These are phyloP conservation scores for Lasiosphaeria hispida DNA, from an alignment of 495 filamentous ascomycete genomes.

Conservation along the genomic window DNA sequence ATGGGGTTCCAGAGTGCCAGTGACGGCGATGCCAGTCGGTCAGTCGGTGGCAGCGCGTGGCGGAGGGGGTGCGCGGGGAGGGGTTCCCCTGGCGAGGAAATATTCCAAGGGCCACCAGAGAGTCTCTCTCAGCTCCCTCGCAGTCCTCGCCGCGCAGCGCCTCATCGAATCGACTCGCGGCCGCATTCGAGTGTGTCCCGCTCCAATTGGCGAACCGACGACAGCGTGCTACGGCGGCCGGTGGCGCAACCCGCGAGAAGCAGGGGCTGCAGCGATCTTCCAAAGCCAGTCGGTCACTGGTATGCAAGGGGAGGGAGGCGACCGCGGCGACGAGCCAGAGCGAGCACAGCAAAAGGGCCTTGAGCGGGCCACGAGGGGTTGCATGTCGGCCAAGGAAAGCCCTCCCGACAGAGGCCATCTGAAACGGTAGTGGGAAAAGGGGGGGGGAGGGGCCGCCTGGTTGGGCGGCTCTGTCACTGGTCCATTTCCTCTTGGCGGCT, in stretches of 20 bases:
- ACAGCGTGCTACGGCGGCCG: too few species aligned
- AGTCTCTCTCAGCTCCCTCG: too few species aligned
- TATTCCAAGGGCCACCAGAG: neutral
- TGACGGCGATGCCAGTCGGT: constrained; percentile 6
- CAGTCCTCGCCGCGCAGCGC: too few species aligned
- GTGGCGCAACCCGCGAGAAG: too few species aligned
- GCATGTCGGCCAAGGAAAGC: constrained; percentile 1
- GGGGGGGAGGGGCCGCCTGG: neutral
- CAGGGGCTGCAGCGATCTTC: too few species aligned
- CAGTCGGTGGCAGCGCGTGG: constrained; percentile 9
- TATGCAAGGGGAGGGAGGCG: neutral
- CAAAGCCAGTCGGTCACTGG: too few species aligned
- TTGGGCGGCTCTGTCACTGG: too few species aligned
- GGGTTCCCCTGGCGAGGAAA: constrained; percentile 1
- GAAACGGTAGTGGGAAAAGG: constrained; percentile 29
- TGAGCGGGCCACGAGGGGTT: neutral
- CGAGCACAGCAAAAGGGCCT: neutral
- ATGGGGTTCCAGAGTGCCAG: neutral
- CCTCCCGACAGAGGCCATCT: constrained; percentile 11
- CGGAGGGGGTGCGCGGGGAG: neutral
- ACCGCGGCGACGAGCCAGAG: neutral
- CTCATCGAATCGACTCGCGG: too few species aligned
- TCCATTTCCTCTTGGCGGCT: neutral
- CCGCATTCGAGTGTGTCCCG: too few species aligned
- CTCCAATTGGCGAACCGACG: too few species aligned